Evolutionary conservation across 2,329 filamentous ascomycete genomes (phyloP).

Genomic region (Sporothrix inflata): DNA sequence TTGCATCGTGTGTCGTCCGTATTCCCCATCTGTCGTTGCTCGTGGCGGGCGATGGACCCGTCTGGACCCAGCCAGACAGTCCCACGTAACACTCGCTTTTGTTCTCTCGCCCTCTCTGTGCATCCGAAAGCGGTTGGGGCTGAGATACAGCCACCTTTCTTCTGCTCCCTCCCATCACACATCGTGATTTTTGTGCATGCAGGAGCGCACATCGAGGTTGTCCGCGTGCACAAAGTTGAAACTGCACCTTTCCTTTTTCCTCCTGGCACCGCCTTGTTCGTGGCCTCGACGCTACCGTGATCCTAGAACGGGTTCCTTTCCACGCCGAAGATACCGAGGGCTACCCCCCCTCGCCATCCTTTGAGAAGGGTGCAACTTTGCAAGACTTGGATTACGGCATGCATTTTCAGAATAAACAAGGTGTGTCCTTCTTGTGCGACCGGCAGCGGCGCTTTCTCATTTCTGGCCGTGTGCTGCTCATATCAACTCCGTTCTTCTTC

Average conservation of each 20-base stretch:
- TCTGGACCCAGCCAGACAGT: not conserved
- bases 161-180: not conserved
- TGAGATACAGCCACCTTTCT: not conserved
- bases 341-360: no score
- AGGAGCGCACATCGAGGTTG: not conserved
- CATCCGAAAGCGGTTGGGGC: not conserved
- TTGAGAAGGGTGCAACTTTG: not conserved
- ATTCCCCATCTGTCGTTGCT: not conserved
- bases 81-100: not conserved
- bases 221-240: not conserved
- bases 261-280: not conserved
- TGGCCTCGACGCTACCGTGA: not conserved
- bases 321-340: not conserved
- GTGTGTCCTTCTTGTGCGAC: not conserved
- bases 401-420: not conserved
- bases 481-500: not conserved
- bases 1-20: not conserved
- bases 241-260: not conserved
- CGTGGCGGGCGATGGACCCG: not conserved
- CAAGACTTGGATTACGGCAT: not conserved
- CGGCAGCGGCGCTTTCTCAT: not conserved
- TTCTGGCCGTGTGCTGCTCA: not conserved
- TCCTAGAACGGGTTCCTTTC: not conserved
- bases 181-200: not conserved
- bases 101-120: not conserved